Percentiles rank a stretch among this genome's conserved stretches.
Conservation (phyloP, 2,329 filamentous ascomycete genomes). For the Penicillium sp. region DNA sequence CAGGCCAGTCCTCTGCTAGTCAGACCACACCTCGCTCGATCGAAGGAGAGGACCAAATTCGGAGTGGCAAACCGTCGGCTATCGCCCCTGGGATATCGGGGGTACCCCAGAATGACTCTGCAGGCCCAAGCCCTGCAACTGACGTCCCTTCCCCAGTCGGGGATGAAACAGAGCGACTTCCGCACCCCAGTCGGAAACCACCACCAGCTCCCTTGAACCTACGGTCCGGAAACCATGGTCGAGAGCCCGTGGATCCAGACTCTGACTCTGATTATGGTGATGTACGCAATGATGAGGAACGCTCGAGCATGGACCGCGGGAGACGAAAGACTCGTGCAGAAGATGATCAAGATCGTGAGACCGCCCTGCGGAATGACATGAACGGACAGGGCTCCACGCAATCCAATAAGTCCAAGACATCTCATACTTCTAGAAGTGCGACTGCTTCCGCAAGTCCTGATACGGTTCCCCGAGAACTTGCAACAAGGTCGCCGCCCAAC, state of each 20-base stretch:
- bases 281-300: conserved; percentile 62
- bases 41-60: neutral
- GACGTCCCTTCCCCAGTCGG: conserved; percentile 14
- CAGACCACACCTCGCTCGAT: neutral
- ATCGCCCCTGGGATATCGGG: conserved; percentile 6
- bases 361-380: conserved; percentile 62
- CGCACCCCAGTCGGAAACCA: conserved; percentile 66
- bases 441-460: conserved; percentile 23
- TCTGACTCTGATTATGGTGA: conserved; percentile 82
- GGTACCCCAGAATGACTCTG: conserved; percentile 12
- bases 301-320: conserved; percentile 58
- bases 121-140: conserved; percentile 19
- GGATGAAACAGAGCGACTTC: conserved; percentile 29
- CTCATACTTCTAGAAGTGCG: conserved; percentile 10
- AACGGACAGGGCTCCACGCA: conserved; percentile 24
- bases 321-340: conserved; percentile 80
- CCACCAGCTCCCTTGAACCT: conserved; percentile 81
- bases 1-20: neutral
- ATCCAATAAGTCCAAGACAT: conserved; percentile 2
- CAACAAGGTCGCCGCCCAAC: conserved; percentile 27
- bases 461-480: conserved; percentile 51
- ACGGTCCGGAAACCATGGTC: conserved; percentile 42
- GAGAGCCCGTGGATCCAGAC: conserved; percentile 47
- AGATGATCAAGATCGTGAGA: conserved; percentile 72
- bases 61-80: conserved; percentile 4